Percentiles rank a stretch among this genome's conserved stretches.
Evolutionary conservation across 1,139 yeast species (phyloP).

Genomic region (Hemisphaericaspora xylofermentans): DNA sequence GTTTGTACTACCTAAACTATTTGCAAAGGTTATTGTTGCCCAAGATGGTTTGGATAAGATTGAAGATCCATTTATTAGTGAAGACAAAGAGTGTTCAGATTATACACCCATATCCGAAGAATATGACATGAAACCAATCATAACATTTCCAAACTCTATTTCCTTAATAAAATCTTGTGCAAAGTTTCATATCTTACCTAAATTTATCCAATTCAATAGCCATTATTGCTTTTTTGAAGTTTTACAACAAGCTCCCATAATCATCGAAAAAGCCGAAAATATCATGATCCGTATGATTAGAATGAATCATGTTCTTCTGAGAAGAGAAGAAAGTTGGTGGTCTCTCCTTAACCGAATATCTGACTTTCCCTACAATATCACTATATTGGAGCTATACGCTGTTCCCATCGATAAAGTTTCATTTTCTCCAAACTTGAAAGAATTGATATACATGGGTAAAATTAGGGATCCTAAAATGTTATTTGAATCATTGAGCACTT

Average conservation of each 20-base stretch:
- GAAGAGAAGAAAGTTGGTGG: constrained; percentile 5
- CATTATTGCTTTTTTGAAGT: constrained; percentile 3
- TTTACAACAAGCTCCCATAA: constrained; percentile 1
- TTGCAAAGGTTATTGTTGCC: not conserved
- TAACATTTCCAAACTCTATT: constrained; percentile 1
- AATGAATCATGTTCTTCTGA: not conserved
- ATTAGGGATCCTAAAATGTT: constrained; percentile 1
- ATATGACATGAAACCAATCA: not conserved
- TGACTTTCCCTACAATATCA: constrained; percentile 5
- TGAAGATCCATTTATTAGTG: constrained; percentile 4
- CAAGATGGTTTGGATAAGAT: constrained; percentile 1
- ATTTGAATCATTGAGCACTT: constrained; percentile 1
- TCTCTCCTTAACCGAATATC: constrained; percentile 1
- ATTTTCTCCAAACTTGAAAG: constrained; percentile 1
- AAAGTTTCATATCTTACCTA: constrained; percentile 2
- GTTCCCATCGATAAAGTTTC: constrained; percentile 3
- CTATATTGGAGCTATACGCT: constrained; percentile 3
- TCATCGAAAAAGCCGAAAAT: constrained; percentile 1
- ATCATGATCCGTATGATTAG: constrained; percentile 2
- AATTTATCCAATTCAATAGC: not conserved
- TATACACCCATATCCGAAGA: constrained; percentile 5
- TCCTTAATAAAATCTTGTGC: constrained; percentile 4
- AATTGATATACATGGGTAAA: constrained; percentile 5
- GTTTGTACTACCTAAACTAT: constrained; percentile 2
- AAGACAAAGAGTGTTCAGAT: not conserved